Conservation (phyloP, 1,139 yeast species). For the Hemisphaericaspora subhashii region DNA sequence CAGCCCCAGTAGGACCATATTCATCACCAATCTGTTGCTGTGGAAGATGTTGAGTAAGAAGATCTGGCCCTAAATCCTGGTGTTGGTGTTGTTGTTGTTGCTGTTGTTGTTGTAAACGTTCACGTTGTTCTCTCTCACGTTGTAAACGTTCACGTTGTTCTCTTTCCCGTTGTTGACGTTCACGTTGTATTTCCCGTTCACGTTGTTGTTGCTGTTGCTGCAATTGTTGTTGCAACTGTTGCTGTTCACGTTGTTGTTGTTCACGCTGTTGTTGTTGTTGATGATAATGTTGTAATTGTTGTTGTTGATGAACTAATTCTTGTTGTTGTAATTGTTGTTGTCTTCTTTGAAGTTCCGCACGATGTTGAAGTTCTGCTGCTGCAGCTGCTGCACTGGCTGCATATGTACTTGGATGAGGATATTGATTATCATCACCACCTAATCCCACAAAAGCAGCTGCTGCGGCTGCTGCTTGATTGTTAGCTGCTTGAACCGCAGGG, state of each 20-base stretch:
- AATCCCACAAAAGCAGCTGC: slow-evolving; percentile 6
- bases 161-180: slow-evolving; percentile 12
- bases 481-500: slow-evolving; percentile 7
- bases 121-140: slow-evolving; percentile 10
- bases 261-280: slow-evolving; percentile 16
- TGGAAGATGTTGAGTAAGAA: slow-evolving; percentile 5
- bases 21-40: slow-evolving; percentile 11
- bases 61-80: slow-evolving; percentile 14
- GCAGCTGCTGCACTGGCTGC: slow-evolving; percentile 20
- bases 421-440: slow-evolving; percentile 15
- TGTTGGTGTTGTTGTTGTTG: slow-evolving; percentile 18
- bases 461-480: slow-evolving; percentile 7
- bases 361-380: slow-evolving; percentile 24
- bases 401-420: slow-evolving; percentile 20
- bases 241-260: slow-evolving; percentile 11
- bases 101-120: slow-evolving; percentile 11
- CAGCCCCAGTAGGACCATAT: slow-evolving; percentile 17
- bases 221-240: slow-evolving; percentile 12
- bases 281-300: slow-evolving; percentile 21
- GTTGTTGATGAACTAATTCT: slow-evolving; percentile 22
- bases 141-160: slow-evolving; percentile 18
- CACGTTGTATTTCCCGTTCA: slow-evolving; percentile 12
- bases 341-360: slow-evolving; percentile 26
- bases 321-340: slow-evolving; percentile 32
- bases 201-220: slow-evolving; percentile 16